Evolutionary conservation across 352 stramenopile species (phyloP).

Genomic region (Phytopythium ostracodes): DNA sequence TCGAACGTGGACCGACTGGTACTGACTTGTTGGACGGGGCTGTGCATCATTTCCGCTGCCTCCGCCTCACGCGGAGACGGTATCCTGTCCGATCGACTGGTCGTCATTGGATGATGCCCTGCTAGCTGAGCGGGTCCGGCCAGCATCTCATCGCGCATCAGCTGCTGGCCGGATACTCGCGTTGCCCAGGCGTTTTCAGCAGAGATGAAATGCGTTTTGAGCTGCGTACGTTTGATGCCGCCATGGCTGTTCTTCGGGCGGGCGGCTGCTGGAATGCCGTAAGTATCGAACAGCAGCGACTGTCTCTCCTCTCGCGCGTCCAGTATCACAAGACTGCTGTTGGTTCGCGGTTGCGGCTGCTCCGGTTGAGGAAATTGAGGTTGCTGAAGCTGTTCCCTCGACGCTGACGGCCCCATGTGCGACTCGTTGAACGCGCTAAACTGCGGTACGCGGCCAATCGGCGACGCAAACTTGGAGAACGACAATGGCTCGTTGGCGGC

Average conservation of each 20-base stretch:
- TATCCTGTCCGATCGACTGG: conserved; percentile 22
- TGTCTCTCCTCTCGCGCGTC: conserved; percentile 47
- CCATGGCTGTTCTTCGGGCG: conserved; percentile 5
- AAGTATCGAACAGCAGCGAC: conserved; percentile 60
- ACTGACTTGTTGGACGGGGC: background rate
- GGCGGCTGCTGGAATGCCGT: conserved; percentile 34
- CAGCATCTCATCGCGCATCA: conserved; percentile 20
- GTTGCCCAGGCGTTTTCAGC: conserved; percentile 29
- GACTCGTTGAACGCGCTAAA: conserved; percentile 32
- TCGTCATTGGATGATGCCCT: conserved; percentile 1
- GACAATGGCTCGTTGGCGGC: conserved; percentile 20
- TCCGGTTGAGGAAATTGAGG: too few species aligned
- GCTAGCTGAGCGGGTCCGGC: conserved; percentile 4
- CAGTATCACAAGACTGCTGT: conserved; percentile 46
- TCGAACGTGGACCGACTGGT: conserved; percentile 10
- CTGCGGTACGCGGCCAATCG: conserved; percentile 36
- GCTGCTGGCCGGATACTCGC: conserved; percentile 21
- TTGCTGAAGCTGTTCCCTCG: background rate
- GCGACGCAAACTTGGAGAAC: conserved; percentile 44
- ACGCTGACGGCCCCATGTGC: conserved; percentile 9
- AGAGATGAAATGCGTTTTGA: conserved; percentile 46
- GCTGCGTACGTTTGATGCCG: conserved; percentile 56
- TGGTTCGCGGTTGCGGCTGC: conserved; percentile 6
- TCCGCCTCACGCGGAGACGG: background rate
- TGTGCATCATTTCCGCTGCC: background rate